Evolutionary conservation across 164 flowering plant species (phyloP), one percentile per base, ranked within the genome.

Genomic region (Vitis amurensis): DNA sequence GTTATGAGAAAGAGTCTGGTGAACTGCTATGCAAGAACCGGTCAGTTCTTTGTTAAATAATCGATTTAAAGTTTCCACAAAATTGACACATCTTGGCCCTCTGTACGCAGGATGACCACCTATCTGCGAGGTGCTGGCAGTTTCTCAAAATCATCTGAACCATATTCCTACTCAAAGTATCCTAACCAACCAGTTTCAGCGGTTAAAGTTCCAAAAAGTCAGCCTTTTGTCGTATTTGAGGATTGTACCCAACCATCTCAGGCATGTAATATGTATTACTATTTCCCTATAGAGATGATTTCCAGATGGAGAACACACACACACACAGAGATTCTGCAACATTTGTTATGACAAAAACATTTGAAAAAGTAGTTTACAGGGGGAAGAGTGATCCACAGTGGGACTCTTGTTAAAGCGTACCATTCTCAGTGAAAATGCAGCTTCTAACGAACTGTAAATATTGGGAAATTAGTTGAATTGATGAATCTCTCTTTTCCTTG

Each of bases 51-150:
- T 71, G 47, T 16, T 51, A 50, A 61, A 17, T 53, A 12, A 11
- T 29, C 9, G 1, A 29, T 72, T 15, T 60, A 51, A 16, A 55
- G 15, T 12, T 55, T 13, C 29, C 19, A n/a, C 63, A 11, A 15
- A 31, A 23, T 56, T 59, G 12, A 59, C 13, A 59, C 64, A 62
- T 10, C 60, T 63, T 17, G 37, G 23, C 56, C 50, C 29, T 63
- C 63, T 17, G 11, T 64, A n/a, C 77, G 72, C 83, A 94, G 98
- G 81, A 23, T 60, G 50, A 82, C 95, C 63, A 37, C 73, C 51
- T 94, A 67, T 78, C 72, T 94, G 63, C 85, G 96, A 4, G 97
- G 99, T 80, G 94, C 96, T 76, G 97, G 99, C 73, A 97, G 99
- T 66, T 94, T 94, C 80, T 92, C 99, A 74, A 87, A 86, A 59